Evolutionary conservation across 169 alveolate genomes (phyloP).

Genomic region (Plasmodium sp.): DNA sequence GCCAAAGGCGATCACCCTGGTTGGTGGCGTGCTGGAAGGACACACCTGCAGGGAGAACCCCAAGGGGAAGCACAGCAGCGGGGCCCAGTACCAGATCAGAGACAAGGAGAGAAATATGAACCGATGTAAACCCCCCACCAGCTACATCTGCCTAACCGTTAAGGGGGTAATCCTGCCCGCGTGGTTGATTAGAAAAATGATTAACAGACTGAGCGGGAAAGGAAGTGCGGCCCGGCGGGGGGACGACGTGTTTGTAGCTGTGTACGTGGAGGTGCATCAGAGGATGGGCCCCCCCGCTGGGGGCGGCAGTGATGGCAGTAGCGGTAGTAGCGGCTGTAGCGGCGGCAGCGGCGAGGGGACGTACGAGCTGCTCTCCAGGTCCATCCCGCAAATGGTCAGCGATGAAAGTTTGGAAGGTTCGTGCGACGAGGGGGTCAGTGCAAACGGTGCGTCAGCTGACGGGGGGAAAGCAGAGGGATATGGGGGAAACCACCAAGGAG

Average conservation of each 20-base stretch:
- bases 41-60: background rate
- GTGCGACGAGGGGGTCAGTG: background rate
- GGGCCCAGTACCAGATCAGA: background rate
- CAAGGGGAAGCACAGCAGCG: background rate
- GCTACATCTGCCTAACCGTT: background rate
- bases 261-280: conserved; percentile 45
- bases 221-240: background rate
- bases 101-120: conserved; percentile 1
- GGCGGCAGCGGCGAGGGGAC: background rate
- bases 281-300: background rate
- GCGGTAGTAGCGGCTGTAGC: background rate
- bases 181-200: background rate
- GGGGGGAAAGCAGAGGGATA: background rate
- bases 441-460: background rate
- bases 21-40: background rate
- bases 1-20: background rate
- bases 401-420: background rate
- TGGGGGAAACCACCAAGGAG: background rate
- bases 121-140: background rate
- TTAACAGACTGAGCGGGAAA: background rate
- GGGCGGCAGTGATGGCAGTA: background rate
- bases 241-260: conserved; percentile 31
- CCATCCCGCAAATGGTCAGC: conserved; percentile 33
- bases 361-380: conserved; percentile 13
- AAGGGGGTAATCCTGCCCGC: conserved; percentile 1